phyloP scores from a whole-genome alignment of 257 asterid species.

The Nemophila menziesii region DNA sequence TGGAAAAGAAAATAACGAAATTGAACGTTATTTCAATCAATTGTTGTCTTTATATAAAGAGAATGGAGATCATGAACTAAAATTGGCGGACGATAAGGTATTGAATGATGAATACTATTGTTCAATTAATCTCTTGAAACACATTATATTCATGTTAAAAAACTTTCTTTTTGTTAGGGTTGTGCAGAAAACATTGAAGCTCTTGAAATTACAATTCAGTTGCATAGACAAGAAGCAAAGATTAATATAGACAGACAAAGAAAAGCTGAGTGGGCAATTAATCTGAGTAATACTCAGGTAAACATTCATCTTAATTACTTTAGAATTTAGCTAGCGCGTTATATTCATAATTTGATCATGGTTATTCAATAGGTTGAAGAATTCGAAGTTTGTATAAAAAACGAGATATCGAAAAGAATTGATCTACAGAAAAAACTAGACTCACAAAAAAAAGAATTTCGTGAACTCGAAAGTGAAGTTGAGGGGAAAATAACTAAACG shows the following conservation, averaged over 20 bases:
- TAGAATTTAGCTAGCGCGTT: too few relatives aligned
- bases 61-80: constrained; percentile 17
- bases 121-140: neutral
- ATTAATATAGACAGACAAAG: constrained; percentile 24
- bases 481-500: constrained; percentile 38
- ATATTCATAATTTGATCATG: neutral
- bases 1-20: constrained; percentile 32
- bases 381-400: constrained; percentile 24
- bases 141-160: neutral
- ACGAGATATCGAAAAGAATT: constrained; percentile 22
- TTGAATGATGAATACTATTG: neutral
- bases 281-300: constrained; percentile 40
- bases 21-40: constrained; percentile 30
- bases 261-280: constrained; percentile 45
- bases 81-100: constrained; percentile 33
- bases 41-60: constrained; percentile 20
- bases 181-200: constrained; percentile 24
- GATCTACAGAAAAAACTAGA: constrained; percentile 31
- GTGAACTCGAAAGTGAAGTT: constrained; percentile 33
- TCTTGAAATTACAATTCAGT: constrained; percentile 27
- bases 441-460: constrained; percentile 25
- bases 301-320: constrained; percentile 1
- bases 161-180: constrained; percentile 8
- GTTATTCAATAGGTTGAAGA: constrained; percentile 30
- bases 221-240: constrained; percentile 25